Percentiles rank a stretch among this genome's conserved stretches.
phyloP scores from a whole-genome alignment of 495 filamentous ascomycete genomes.

The Glonium stellatum region DNA sequence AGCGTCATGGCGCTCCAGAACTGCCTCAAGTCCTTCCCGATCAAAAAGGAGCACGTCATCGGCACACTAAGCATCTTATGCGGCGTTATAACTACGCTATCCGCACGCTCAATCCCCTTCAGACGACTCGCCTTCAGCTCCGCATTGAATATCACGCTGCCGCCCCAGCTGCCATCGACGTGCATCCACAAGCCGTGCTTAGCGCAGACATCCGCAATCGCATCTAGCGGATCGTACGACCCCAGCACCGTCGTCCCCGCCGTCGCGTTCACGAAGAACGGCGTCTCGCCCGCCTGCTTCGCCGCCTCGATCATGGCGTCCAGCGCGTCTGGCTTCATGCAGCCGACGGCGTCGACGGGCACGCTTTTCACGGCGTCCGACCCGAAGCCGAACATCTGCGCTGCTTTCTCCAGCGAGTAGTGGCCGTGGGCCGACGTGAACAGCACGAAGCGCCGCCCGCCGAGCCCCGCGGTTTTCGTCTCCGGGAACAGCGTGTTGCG shows the following conservation, averaged over 20 bases:
- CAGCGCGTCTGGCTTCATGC: slow-evolving; percentile 62
- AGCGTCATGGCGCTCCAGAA: slow-evolving; percentile 80
- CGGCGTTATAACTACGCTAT: slow-evolving; percentile 80
- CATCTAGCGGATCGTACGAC: slow-evolving; percentile 74
- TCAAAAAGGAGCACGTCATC: slow-evolving; percentile 82
- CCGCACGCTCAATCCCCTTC: slow-evolving; percentile 59
- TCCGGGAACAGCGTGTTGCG: slow-evolving; percentile 75
- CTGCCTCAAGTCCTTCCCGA: slow-evolving; percentile 63
- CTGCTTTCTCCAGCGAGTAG: slow-evolving; percentile 92
- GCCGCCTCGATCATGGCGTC: slow-evolving; percentile 53
- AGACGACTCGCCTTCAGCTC: slow-evolving; percentile 48
- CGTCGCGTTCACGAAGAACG: slow-evolving; percentile 93
- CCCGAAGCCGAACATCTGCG: slow-evolving; percentile 78
- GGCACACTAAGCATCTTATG: slow-evolving; percentile 96
- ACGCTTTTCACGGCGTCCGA: slow-evolving; percentile 65
- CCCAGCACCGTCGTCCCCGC: slow-evolving; percentile 92
- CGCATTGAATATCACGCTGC: slow-evolving; percentile 69
- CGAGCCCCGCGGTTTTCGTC: slow-evolving; percentile 67
- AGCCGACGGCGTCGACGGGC: slow-evolving; percentile 61
- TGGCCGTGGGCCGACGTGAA: slow-evolving; percentile 87
- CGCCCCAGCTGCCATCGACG: slow-evolving; percentile 87
- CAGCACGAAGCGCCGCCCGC: slow-evolving; percentile 58
- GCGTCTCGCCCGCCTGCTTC: slow-evolving; percentile 58
- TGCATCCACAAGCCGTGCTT: slow-evolving; percentile 78
- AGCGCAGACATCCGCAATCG: slow-evolving; percentile 64